These are phyloP conservation scores for Chlorociboria aeruginascens DNA, from an alignment of 495 filamentous ascomycete species.

Conservation along the genomic window DNA sequence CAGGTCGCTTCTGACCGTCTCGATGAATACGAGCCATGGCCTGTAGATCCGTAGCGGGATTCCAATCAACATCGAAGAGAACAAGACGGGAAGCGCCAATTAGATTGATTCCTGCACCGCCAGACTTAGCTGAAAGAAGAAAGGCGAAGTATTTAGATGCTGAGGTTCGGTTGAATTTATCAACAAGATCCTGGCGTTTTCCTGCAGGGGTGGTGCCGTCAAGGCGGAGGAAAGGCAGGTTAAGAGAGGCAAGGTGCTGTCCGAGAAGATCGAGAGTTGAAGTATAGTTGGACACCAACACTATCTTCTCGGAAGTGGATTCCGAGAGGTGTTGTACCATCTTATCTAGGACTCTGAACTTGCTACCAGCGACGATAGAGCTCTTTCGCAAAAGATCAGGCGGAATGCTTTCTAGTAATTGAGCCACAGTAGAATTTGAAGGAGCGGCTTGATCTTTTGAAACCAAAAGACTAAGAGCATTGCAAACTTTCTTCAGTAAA, in stretches of 20 bases:
- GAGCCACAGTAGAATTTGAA: slow-evolving; percentile 25
- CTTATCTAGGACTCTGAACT: slow-evolving; percentile 60
- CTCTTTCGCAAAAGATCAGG: slow-evolving; percentile 43
- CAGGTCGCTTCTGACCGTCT: slow-evolving; percentile 61
- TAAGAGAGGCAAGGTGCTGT: slow-evolving; percentile 48
- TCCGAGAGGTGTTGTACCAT: slow-evolving; percentile 50
- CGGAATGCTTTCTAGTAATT: slow-evolving; percentile 48
- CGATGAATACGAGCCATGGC: slow-evolving; percentile 81
- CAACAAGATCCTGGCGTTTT: slow-evolving; percentile 64
- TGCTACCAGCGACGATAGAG: slow-evolving; percentile 50
- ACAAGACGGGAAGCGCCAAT: slow-evolving; percentile 66
- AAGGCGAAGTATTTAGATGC: slow-evolving; percentile 55
- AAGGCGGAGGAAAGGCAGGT: slow-evolving; percentile 56
- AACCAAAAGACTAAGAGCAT: slow-evolving; percentile 57
- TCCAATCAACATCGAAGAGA: slow-evolving; percentile 78
- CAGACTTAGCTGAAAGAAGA: slow-evolving; percentile 67
- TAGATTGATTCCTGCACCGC: slow-evolving; percentile 66
- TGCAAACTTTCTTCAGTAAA: slow-evolving; percentile 73
- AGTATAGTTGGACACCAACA: slow-evolving; percentile 76
- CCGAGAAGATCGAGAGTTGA: slow-evolving; percentile 62
- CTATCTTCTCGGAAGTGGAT: slow-evolving; percentile 59
- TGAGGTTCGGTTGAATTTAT: slow-evolving; percentile 60
- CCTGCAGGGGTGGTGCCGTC: slow-evolving; percentile 58
- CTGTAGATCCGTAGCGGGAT: slow-evolving; percentile 68
- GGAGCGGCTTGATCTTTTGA: slow-evolving; percentile 24